Conservation (phyloP, 176 grass and related monocot species). For the Cymbopogon citratus region DNA sequence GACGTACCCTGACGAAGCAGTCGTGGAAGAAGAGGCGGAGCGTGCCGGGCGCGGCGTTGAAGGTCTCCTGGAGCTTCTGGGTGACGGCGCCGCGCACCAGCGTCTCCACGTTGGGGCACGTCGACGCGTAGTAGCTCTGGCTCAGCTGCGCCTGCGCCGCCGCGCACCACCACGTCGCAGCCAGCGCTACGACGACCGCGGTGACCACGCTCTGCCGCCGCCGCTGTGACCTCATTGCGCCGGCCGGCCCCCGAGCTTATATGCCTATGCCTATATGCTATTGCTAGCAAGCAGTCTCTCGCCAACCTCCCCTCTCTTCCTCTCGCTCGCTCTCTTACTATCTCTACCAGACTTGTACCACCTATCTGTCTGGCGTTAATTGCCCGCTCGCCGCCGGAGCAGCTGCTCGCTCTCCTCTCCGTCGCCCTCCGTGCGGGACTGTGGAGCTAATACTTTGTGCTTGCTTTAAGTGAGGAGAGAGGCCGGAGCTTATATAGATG, state of each 20-base stretch:
- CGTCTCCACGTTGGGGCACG: constrained; percentile 64
- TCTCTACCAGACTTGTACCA: no score
- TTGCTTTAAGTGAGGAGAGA: constrained; percentile 48
- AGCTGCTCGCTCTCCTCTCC: background rate
- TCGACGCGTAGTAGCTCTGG: constrained; percentile 47
- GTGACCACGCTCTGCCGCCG: background rate
- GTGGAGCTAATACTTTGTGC: constrained; percentile 23
- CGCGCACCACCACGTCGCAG: background rate
- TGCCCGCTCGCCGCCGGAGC: no score
- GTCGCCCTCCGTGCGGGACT: background rate
- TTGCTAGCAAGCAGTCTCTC: no score
- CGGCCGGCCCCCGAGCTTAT: no score
- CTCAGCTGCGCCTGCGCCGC: constrained; percentile 26
- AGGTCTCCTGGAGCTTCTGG: constrained; percentile 43
- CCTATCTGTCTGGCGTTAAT: no score
- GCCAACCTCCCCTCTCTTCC: no score
- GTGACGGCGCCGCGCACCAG: constrained; percentile 54
- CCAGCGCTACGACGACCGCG: background rate
- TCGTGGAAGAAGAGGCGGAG: constrained; percentile 91
- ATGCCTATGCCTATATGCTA: no score
- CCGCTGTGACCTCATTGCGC: constrained; percentile 8
- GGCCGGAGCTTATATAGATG: constrained; percentile 45
- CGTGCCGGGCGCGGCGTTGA: constrained; percentile 59
- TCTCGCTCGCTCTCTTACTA: no score
- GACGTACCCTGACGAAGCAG: constrained; percentile 75